Evolutionary conservation across 768 basidiomycete genomes (phyloP), one percentile per base, ranked within the genome.

Genomic region (Coprinopsis strossmayeri): DNA sequence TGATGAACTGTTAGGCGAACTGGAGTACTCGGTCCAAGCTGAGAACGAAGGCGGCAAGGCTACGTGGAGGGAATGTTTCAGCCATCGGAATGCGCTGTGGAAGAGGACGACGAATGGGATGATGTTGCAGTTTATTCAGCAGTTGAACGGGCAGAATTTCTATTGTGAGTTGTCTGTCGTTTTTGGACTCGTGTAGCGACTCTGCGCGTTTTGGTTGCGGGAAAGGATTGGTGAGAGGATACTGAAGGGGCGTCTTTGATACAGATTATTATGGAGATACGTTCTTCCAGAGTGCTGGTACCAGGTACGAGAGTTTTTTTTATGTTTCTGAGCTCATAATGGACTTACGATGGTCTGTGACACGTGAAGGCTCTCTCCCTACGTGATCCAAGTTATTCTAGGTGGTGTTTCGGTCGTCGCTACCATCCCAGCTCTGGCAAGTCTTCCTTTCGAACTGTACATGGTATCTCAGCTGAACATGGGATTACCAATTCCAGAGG

Each of bases 21-120:
- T 90, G 23, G 70, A 79, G 49, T 77, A 70, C 49, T 82, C 73
- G 32, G 82, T 91, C 58, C 69, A 67, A 13, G 78, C 75, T 3
- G 87, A 91, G 64, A 91, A 90, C 57, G 82, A 84, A 45, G 87
- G 85, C 18, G 87, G 87, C 5, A 83, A 86, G 58, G 84, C 85
- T 1, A 83, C 81, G 0, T 90, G 87, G 87, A 35, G 71, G 23
- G 87, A 90, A 60, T 87, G 85, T 63, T 89, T 90, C 72, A 82
- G 82, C 1, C 70, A 73, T 3, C 64, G 78, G 37, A 84, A 87
- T 55, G 66, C 72, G 57, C 63, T 89, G 35, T 87, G 84, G 79
- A 83, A 81, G 63, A 74, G 87, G 46, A 89, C 86, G 12, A 60
- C 70, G 27, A 88, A 87, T 51, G 85, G 87, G n/a, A 85, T 87